Evolutionary conservation across 306 rosid species (phyloP).

Genomic region (Ceratonia siliqua): DNA sequence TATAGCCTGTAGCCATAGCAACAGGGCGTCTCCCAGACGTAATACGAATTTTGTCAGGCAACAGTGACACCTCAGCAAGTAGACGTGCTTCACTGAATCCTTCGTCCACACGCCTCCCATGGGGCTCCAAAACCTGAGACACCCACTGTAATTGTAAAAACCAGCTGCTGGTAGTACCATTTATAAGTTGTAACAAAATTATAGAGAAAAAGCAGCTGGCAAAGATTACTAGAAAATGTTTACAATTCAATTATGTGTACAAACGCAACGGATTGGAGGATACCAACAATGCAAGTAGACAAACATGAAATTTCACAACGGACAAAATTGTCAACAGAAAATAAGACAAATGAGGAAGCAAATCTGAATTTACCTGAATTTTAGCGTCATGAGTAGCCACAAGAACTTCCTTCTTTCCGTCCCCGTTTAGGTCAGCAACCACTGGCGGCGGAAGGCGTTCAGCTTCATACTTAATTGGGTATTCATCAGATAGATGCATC

Average conservation of each 20-base stretch:
- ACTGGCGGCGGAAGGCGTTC: slow-evolving; percentile 96
- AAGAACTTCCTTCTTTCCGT: slow-evolving; percentile 90
- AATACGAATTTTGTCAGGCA: slow-evolving; percentile 91
- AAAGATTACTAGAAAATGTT: background rate
- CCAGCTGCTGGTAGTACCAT: slow-evolving; percentile 14
- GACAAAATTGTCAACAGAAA: background rate
- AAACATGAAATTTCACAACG: background rate
- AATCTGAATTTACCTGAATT: slow-evolving; percentile 65
- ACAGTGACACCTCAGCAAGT: slow-evolving; percentile 69
- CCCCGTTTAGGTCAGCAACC: slow-evolving; percentile 93
- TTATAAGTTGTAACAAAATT: slow-evolving; percentile 23
- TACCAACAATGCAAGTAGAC: background rate
- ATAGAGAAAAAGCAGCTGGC: background rate
- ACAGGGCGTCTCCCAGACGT: slow-evolving; percentile 89
- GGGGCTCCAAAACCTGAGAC: slow-evolving; percentile 88
- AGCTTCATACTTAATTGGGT: slow-evolving; percentile 89
- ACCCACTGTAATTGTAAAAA: slow-evolving; percentile 12
- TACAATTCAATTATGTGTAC: background rate
- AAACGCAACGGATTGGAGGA: background rate
- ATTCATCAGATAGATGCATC: slow-evolving; percentile 92
- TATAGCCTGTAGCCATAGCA: slow-evolving; percentile 90
- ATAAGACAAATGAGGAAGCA: background rate
- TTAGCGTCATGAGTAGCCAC: slow-evolving; percentile 94
- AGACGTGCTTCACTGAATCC: slow-evolving; percentile 90
- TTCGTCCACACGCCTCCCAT: slow-evolving; percentile 80